Evolutionary conservation across 805 yeast genomes (phyloP).

Genomic region (Nakazawaea ambrosiae): DNA sequence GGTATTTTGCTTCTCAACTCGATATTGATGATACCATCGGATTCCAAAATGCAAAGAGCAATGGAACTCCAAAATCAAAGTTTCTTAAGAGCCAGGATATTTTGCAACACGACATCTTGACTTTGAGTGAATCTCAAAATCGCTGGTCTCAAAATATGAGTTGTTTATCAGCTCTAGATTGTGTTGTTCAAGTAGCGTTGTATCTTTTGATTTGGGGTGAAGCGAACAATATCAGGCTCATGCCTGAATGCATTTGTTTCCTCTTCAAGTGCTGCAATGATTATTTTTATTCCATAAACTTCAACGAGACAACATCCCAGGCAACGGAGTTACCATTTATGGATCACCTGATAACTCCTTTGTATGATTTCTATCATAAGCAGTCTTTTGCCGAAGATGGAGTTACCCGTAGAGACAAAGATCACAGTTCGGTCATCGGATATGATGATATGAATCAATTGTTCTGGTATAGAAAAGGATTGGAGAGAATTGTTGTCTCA

Average conservation of each 20-base stretch:
- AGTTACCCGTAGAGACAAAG: conserved; percentile 44
- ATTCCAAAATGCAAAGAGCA: conserved; percentile 21
- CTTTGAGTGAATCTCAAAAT: conserved; percentile 36
- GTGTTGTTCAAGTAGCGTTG: conserved; percentile 56
- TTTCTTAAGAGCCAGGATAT: conserved; percentile 9
- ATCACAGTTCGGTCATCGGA: conserved; percentile 67
- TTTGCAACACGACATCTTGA: neutral
- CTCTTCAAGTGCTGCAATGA: conserved; percentile 78
- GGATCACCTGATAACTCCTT: conserved; percentile 67
- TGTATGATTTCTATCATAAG: conserved; percentile 53
- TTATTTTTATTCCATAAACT: conserved; percentile 44
- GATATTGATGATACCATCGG: conserved; percentile 50
- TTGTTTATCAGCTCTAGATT: conserved; percentile 41
- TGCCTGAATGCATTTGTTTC: conserved; percentile 87
- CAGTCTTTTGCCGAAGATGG: conserved; percentile 44
- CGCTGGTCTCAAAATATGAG: conserved; percentile 49
- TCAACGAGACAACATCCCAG: conserved; percentile 23
- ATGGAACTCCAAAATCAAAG: conserved; percentile 18
- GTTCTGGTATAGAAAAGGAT: conserved; percentile 75
- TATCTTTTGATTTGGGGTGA: conserved; percentile 86
- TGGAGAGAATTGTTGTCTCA: conserved; percentile 45
- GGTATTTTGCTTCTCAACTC: conserved; percentile 73
- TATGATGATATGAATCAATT: conserved; percentile 87
- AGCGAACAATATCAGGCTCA: conserved; percentile 75
- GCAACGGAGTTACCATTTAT: conserved; percentile 36